These are phyloP conservation scores for Protea cynaroides DNA, from an alignment of 164 flowering plant genomes.

Conservation along the genomic window DNA sequence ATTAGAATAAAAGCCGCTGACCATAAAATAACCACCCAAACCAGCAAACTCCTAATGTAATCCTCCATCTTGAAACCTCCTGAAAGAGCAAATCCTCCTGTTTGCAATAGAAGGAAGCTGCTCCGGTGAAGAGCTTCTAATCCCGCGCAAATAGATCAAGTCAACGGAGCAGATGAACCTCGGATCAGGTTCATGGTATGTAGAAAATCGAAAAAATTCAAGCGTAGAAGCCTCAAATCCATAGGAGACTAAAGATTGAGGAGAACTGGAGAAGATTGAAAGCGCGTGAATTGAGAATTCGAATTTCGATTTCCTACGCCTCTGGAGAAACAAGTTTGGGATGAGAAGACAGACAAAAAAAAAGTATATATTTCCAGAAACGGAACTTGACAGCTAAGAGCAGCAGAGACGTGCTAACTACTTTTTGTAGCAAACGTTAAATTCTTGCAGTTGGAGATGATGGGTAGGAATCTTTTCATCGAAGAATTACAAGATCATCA, in stretches of 20 bases:
- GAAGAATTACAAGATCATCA: no score
- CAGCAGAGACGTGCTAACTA: neutral
- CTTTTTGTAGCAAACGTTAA: neutral
- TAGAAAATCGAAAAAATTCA: no score
- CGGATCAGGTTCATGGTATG: no score
- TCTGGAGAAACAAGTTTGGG: neutral
- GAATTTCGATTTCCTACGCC: neutral
- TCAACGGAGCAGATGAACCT: no score
- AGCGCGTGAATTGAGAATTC: neutral
- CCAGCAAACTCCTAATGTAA: conserved; percentile 32
- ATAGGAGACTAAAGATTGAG: no score
- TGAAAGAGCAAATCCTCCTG: neutral
- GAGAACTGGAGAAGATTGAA: no score
- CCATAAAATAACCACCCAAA: conserved; percentile 57
- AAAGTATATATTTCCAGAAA: neutral
- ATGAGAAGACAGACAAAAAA: neutral
- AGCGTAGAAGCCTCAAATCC: no score
- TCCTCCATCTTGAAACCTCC: conserved; percentile 42
- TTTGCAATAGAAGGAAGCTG: neutral
- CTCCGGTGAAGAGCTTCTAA: neutral
- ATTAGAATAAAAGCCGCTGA: conserved; percentile 34
- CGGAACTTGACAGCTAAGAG: neutral
- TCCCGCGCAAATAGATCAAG: neutral
- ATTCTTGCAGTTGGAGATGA: neutral
- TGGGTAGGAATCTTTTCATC: neutral